A percentile compares a stretch with the other conserved stretches of the same genome.
Conservation (phyloP, 2,329 filamentous ascomycete species). For the Thielaviopsis ethacetica region DNA sequence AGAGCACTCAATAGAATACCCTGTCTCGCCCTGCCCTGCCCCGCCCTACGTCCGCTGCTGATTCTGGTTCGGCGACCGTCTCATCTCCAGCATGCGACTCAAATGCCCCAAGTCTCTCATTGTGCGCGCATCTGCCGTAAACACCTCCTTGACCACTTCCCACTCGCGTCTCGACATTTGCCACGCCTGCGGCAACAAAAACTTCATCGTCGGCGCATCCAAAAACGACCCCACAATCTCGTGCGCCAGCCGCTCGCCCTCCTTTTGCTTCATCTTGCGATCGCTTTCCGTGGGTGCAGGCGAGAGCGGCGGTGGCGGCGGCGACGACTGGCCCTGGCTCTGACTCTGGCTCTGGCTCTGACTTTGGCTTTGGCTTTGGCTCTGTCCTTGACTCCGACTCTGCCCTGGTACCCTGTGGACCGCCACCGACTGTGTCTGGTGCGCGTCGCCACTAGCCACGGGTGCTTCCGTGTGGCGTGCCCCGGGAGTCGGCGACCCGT, state of each 20-base stretch:
- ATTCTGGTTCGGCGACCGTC: slow-evolving; percentile 1
- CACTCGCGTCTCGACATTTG: slow-evolving; percentile 58
- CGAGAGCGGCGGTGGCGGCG: neutral
- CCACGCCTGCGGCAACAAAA: slow-evolving; percentile 52
- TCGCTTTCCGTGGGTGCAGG: slow-evolving; percentile 5
- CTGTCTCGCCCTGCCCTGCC: too few relatives aligned
- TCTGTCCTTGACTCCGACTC: neutral
- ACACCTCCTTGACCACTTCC: slow-evolving; percentile 52
- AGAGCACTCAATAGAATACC: too few relatives aligned
- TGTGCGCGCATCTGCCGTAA: slow-evolving; percentile 48
- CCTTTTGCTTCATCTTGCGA: slow-evolving; percentile 7
- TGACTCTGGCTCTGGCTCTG: neutral
- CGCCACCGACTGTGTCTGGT: slow-evolving; percentile 13
- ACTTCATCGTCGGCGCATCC: slow-evolving; percentile 47
- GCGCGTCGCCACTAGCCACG: slow-evolving; percentile 20
- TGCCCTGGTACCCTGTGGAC: too few relatives aligned
- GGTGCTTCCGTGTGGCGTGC: slow-evolving; percentile 17
- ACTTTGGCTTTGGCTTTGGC: too few relatives aligned
- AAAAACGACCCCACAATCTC: slow-evolving; percentile 49
- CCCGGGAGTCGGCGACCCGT: slow-evolving; percentile 11
- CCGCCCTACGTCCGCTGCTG: neutral
- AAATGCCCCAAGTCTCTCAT: slow-evolving; percentile 44
- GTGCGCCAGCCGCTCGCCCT: slow-evolving; percentile 40
- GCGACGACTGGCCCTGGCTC: neutral
- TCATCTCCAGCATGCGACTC: slow-evolving; percentile 34